Percentiles rank a stretch among this genome's conserved stretches.
phyloP scores from a whole-genome alignment of 768 basidiomycete species.

The Wakefieldia striispora region DNA sequence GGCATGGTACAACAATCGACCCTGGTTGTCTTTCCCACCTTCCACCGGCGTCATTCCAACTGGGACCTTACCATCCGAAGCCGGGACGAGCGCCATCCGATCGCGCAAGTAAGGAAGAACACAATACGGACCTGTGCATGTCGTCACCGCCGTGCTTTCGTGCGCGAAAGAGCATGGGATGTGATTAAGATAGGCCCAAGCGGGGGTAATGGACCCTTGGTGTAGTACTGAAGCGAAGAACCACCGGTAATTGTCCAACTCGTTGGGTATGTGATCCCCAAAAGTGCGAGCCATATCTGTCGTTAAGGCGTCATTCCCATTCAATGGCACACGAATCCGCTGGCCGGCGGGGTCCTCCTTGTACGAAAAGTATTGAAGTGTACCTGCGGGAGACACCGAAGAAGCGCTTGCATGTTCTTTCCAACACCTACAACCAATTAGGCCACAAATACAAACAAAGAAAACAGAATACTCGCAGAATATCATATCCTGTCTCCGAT shows the following conservation, averaged over 20 bases:
- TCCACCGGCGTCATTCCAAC: neutral
- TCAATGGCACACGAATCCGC: conserved; percentile 3
- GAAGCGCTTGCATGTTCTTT: neutral
- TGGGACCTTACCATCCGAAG: neutral
- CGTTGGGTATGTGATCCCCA: neutral
- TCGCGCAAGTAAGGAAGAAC: conserved; percentile 3
- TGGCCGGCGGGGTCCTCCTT: conserved; percentile 2
- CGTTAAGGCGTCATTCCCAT: conserved; percentile 1
- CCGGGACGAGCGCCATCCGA: neutral
- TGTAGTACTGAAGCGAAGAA: conserved; percentile 4
- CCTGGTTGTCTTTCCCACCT: neutral
- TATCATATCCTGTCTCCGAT: conserved; percentile 3
- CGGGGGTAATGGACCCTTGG: neutral
- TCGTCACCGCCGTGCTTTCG: neutral
- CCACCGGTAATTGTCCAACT: neutral
- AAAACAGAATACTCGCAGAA: neutral
- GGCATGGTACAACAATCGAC: conserved; percentile 3
- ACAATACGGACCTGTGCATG: conserved; percentile 3
- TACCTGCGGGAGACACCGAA: neutral
- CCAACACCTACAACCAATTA: neutral
- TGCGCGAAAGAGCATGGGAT: neutral
- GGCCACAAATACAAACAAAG: neutral
- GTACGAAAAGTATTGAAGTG: neutral
- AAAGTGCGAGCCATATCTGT: neutral
- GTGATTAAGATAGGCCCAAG: neutral